Percentiles rank a stretch among this genome's conserved stretches.
Evolutionary conservation across 2,329 filamentous ascomycete species (phyloP).

Genomic region (Scolecobasidium constrictum): DNA sequence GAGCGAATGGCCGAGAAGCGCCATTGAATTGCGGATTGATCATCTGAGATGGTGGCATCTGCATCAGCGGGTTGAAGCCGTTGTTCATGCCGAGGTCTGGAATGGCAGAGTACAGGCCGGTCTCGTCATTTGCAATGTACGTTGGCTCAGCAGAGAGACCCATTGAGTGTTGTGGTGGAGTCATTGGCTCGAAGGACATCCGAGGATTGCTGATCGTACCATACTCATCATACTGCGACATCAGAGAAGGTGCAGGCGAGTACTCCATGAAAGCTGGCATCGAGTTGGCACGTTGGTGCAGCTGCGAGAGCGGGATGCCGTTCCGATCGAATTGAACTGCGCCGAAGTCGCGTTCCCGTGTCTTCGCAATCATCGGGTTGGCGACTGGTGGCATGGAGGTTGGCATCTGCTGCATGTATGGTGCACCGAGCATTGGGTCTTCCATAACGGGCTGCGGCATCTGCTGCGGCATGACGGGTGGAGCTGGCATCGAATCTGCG

Average conservation of each 20-base stretch:
- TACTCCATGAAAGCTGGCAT: slow-evolving; percentile 98
- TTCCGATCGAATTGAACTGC: slow-evolving; percentile 83
- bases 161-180: slow-evolving; percentile 82
- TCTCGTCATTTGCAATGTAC: slow-evolving; percentile 97
- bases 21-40: slow-evolving; percentile 66
- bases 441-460: slow-evolving; percentile 15
- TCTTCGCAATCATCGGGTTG: slow-evolving; percentile 66
- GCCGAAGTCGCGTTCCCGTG: slow-evolving; percentile 62
- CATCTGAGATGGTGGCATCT: slow-evolving; percentile 77
- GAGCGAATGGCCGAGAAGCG: slow-evolving; percentile 53
- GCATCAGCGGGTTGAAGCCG: slow-evolving; percentile 78
- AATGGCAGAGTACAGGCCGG: slow-evolving; percentile 88
- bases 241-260: slow-evolving; percentile 94
- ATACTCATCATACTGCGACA: slow-evolving; percentile 98
- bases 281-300: slow-evolving; percentile 90
- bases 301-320: slow-evolving; percentile 69
- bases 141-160: slow-evolving; percentile 78
- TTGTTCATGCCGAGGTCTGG: slow-evolving; percentile 73
- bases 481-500: slow-evolving; percentile 87
- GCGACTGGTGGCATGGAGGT: slow-evolving; percentile 64
- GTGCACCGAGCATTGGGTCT: slow-evolving; percentile 25
- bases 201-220: slow-evolving; percentile 91
- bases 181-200: slow-evolving; percentile 93
- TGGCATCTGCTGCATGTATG: slow-evolving; percentile 39
- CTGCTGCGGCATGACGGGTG: slow-evolving; percentile 61